These are phyloP conservation scores for Microthlaspi erraticum DNA, from an alignment of 345 rosid species.

Conservation along the genomic window DNA sequence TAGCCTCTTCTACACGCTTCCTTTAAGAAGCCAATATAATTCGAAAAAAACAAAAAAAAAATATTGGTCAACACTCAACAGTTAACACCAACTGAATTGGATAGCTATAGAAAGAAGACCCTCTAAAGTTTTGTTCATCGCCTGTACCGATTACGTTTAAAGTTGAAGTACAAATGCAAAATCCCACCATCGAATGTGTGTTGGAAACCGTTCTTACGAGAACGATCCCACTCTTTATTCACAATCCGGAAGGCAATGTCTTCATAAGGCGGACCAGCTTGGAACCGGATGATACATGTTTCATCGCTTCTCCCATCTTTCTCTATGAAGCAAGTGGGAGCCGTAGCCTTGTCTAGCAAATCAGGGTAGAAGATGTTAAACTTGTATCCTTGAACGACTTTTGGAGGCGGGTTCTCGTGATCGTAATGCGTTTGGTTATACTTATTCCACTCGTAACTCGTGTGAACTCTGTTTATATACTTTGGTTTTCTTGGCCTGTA, in stretches of 20 bases:
- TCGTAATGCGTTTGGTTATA: constrained; percentile 93
- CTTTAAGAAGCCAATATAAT: too few species aligned
- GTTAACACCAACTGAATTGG: too few species aligned
- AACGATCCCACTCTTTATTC: too few species aligned
- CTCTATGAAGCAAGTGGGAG: constrained; percentile 70
- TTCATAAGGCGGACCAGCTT: constrained; percentile 87
- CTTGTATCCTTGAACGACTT: constrained; percentile 93
- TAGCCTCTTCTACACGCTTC: too few species aligned
- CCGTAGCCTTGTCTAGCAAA: constrained; percentile 77
- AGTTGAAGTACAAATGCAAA: too few species aligned
- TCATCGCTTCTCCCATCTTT: constrained; percentile 75
- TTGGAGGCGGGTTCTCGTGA: constrained; percentile 98
- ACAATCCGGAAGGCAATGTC: constrained; percentile 51
- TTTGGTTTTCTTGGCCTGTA: constrained; percentile 92
- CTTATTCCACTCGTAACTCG: constrained; percentile 98
- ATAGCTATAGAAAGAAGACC: too few species aligned
- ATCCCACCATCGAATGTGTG: too few species aligned
- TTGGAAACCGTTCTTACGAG: too few species aligned
- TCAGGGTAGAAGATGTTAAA: constrained; percentile 92
- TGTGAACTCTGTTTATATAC: constrained; percentile 90
- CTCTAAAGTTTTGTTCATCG: too few species aligned
- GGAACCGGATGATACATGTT: constrained; percentile 81
- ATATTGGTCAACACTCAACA: too few species aligned
- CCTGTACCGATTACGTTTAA: too few species aligned
- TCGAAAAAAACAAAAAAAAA: too few species aligned